Percentiles rank a stretch among this genome's conserved stretches.
phyloP scores from a whole-genome alignment of 169 alveolate species.

The Eimeria necatrix region DNA sequence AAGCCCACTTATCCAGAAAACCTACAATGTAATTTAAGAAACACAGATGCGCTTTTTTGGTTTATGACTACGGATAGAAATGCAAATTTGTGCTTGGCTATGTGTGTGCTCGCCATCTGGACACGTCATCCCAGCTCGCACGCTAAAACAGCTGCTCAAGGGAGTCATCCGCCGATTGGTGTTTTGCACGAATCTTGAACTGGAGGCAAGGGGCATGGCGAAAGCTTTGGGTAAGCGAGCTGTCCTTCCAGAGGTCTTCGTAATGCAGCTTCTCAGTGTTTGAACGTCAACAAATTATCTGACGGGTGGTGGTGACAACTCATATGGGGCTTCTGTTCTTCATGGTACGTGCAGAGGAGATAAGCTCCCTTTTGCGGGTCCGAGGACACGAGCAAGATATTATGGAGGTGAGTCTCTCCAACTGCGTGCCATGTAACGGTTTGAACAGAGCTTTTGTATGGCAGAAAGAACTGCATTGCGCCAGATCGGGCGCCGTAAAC shows the following conservation, averaged over 20 bases:
- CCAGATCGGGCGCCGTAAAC: too few relatives aligned
- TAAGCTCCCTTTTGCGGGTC: constrained; percentile 15
- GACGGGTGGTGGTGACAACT: too few relatives aligned
- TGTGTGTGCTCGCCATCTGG: background rate
- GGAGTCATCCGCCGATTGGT: constrained; percentile 70
- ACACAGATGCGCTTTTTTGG: too few relatives aligned
- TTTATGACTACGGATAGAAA: too few relatives aligned
- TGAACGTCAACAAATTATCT: too few relatives aligned
- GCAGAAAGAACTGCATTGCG: too few relatives aligned
- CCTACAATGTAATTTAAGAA: too few relatives aligned
- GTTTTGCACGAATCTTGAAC: constrained; percentile 63
- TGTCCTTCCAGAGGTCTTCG: background rate
- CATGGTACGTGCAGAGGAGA: constrained; percentile 3
- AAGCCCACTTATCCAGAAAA: background rate
- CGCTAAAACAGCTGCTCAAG: constrained; percentile 76
- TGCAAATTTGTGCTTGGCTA: background rate
- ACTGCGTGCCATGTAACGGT: too few relatives aligned
- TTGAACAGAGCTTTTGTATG: too few relatives aligned
- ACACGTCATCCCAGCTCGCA: constrained; percentile 49
- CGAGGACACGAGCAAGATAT: constrained; percentile 7
- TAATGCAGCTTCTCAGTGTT: background rate
- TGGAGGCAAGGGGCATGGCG: constrained; percentile 27
- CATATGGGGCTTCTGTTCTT: background rate
- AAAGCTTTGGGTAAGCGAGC: constrained; percentile 37
- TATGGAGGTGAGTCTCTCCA: background rate